These are phyloP conservation scores for Hanseniaspora singularis DNA, from an alignment of 805 yeast genomes.

Conservation along the genomic window DNA sequence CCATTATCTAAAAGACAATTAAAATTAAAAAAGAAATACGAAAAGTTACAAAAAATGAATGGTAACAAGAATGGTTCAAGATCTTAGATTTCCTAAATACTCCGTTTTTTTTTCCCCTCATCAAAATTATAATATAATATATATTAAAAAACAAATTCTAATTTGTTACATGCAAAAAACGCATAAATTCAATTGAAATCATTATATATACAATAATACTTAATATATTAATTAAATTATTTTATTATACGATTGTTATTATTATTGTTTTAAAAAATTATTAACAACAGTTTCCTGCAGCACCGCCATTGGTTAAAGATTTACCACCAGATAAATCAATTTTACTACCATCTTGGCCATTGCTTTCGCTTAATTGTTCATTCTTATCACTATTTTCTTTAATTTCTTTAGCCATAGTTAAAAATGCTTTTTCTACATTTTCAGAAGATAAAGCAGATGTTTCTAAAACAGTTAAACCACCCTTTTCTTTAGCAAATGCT, in stretches of 20 bases:
- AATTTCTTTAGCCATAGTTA: constrained; percentile 97
- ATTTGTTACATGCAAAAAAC: too few species aligned
- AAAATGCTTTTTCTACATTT: constrained; percentile 95
- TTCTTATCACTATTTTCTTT: constrained; percentile 84
- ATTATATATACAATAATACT: too few species aligned
- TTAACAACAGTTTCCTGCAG: constrained; percentile 38
- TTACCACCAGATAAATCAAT: constrained; percentile 62
- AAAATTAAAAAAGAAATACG: constrained; percentile 33
- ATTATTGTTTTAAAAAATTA: neutral
- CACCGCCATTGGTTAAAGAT: constrained; percentile 35
- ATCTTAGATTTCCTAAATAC: neutral
- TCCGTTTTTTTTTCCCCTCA: too few species aligned
- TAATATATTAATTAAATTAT: too few species aligned
- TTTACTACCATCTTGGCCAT: constrained; percentile 40
- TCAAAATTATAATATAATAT: constrained; percentile 8
- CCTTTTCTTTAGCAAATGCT: constrained; percentile 84
- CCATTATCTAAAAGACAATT: constrained; percentile 33
- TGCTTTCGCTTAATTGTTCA: constrained; percentile 27
- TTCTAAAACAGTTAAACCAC: constrained; percentile 89
- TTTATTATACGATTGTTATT: too few species aligned
- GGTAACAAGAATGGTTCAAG: constrained; percentile 29
- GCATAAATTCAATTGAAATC: too few species aligned
- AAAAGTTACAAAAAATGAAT: constrained; percentile 21
- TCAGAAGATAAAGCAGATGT: constrained; percentile 91
- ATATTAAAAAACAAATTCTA: constrained; percentile 13